A percentile compares a stretch with the other conserved stretches of the same genome.
These are phyloP conservation scores for Odontarrhena argentea DNA, from an alignment of 345 rosid species.

Conservation along the genomic window DNA sequence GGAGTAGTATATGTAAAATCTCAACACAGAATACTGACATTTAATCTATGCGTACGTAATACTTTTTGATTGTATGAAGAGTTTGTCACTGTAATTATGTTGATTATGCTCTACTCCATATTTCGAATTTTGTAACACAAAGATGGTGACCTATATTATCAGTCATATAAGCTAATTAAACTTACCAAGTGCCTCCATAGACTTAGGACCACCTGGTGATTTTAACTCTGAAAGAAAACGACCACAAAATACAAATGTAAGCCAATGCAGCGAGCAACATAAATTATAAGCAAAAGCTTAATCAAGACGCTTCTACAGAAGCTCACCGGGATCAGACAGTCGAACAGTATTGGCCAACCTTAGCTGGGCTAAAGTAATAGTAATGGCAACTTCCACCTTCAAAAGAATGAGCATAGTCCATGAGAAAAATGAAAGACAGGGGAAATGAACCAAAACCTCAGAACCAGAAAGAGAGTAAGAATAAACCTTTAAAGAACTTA, in stretches of 20 bases:
- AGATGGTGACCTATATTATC: slow-evolving; percentile 7
- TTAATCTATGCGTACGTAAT: background rate
- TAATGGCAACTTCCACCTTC: slow-evolving; percentile 92
- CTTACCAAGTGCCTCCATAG: slow-evolving; percentile 87
- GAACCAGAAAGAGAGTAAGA: background rate
- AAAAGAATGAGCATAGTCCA: slow-evolving; percentile 33
- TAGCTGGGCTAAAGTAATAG: slow-evolving; percentile 71
- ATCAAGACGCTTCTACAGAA: slow-evolving; percentile 23
- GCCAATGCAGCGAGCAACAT: slow-evolving; percentile 13
- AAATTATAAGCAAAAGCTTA: background rate
- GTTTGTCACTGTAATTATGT: slow-evolving; percentile 1
- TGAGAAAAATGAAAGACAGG: slow-evolving; percentile 28
- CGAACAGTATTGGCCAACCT: slow-evolving; percentile 73
- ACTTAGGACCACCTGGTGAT: slow-evolving; percentile 84
- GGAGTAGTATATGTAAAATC: slow-evolving; percentile 11
- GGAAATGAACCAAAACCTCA: background rate
- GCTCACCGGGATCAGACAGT: slow-evolving; percentile 65
- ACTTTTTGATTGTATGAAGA: background rate
- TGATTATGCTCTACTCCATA: slow-evolving; percentile 21
- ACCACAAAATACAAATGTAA: slow-evolving; percentile 4
- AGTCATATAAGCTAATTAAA: slow-evolving; percentile 22
- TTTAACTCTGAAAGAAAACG: slow-evolving; percentile 63
- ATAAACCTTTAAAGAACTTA: slow-evolving; percentile 81
- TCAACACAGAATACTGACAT: slow-evolving; percentile 13
- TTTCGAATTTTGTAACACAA: slow-evolving; percentile 16